phyloP scores from a whole-genome alignment of 2,329 filamentous ascomycete species.

The Botryotinia convoluta region DNA sequence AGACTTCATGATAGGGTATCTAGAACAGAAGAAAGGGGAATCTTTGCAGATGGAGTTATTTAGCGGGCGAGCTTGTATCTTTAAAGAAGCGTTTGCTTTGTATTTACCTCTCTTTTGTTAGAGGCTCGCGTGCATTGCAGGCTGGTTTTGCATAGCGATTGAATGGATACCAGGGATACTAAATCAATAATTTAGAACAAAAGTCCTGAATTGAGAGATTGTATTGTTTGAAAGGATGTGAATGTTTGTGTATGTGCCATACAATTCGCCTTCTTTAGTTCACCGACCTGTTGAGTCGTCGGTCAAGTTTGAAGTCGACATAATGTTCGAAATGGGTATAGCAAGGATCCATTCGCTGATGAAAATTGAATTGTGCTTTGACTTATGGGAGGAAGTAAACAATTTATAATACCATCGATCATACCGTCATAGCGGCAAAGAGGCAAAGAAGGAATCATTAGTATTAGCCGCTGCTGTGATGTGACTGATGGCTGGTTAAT shows the following conservation, averaged over 20 bases:
- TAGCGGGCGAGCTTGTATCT: conserved; percentile 16
- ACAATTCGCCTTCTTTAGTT: background rate
- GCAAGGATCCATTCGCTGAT: background rate
- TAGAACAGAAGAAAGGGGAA: background rate
- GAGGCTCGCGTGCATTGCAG: background rate
- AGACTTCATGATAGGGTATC: conserved; percentile 22
- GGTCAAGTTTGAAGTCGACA: background rate
- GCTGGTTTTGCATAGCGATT: background rate
- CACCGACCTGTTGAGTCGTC: background rate
- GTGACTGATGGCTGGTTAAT: background rate
- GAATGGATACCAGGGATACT: background rate
- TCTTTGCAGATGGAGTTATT: conserved; percentile 15
- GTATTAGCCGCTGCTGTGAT: background rate
- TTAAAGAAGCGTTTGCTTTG: background rate
- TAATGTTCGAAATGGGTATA: background rate
- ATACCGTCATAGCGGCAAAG: background rate
- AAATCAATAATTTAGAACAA: background rate
- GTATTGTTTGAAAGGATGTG: background rate
- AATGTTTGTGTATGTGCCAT: background rate
- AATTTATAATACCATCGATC: background rate
- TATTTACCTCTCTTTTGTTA: background rate
- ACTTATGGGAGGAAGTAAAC: background rate
- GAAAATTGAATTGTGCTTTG: background rate
- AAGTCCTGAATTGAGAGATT: background rate
- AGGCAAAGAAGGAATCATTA: background rate